Base-by-base conservation (phyloP, 805 yeast genomes). In the Saccharomycopsis fermentans region DNA sequence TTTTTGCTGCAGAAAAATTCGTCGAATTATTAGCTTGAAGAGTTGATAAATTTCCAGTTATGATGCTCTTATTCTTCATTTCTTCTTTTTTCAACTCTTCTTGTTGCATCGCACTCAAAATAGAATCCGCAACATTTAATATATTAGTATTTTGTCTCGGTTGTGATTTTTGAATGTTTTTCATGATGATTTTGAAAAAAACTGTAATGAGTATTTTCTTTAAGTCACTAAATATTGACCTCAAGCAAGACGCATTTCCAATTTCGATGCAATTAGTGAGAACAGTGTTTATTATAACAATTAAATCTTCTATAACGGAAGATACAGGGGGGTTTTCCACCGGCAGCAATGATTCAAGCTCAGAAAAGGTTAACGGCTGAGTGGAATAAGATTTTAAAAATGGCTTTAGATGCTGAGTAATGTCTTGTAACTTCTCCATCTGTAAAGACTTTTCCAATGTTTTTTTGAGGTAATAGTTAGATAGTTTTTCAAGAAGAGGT, bases 271-370 rank as follows among this genome's bases (percentile, higher is more conserved):
- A 76, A 59, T 84, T 86, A 26, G 82, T 73, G 37, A 90, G 69
- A 17, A 87, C 77, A 39, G 83, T 81, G 65, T 88, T 86, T 52
- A 91, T 72, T 8, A 90, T 81, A 64, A 90, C 75, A 29, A 89
- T 79, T 36, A 88, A 73, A 68, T 94, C 99, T 65, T 94, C 99
- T 26, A 91, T 82, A 24, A 89, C 83, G 0, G 97, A 89, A 0
- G 95, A 82, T 4, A 86, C 81, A 1, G 91, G 92, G 4, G 84
- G 75, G 34, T 78, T 83, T 47, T 80, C 83, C 1, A 84, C 81
- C 36, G 74, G 67, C 4, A 68, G 51, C 3, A 59, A 43, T n/a
- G 52, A 52, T 19, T 52, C 57, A 27, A 47, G 53, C 17, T 32
- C 54, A 12, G 55, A 39, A 35, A 53, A 40, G 9, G 59, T 34